A percentile compares a stretch with the other conserved stretches of the same genome.
phyloP scores from a whole-genome alignment of 176 grass and related monocot genomes.

The Paspalum vaginatum region DNA sequence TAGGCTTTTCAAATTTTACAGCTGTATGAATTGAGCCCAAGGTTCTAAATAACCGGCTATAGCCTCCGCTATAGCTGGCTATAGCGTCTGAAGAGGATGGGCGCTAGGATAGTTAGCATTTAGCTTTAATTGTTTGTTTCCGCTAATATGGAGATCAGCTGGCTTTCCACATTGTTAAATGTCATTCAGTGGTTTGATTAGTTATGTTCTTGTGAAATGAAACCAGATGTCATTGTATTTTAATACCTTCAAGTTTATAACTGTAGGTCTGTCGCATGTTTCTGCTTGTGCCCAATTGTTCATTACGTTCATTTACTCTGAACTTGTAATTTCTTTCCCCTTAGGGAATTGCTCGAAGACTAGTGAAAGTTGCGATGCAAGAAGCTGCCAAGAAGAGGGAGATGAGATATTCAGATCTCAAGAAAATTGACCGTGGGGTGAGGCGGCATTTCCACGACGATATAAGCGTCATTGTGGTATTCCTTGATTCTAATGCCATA shows the following conservation, averaged over 20 bases:
- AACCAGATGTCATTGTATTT: neutral
- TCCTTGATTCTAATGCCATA: constrained; percentile 61
- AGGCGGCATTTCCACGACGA: constrained; percentile 85
- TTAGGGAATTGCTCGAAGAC: constrained; percentile 70
- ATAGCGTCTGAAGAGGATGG: too few species aligned
- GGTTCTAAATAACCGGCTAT: too few species aligned
- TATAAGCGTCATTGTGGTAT: constrained; percentile 70
- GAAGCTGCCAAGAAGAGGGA: constrained; percentile 90
- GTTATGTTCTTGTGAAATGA: neutral
- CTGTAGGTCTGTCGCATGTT: neutral
- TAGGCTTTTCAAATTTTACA: neutral
- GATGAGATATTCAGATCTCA: constrained; percentile 91
- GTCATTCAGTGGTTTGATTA: neutral
- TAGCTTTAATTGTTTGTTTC: too few species aligned
- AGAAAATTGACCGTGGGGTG: constrained; percentile 82
- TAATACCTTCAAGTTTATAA: neutral
- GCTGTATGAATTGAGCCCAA: neutral
- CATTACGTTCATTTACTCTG: neutral
- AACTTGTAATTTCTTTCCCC: constrained; percentile 12
- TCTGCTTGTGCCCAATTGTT: neutral
- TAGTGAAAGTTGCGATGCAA: constrained; percentile 70
- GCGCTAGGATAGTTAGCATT: neutral
- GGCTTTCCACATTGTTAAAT: neutral
- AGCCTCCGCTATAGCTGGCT: too few species aligned
- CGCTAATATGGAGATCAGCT: too few species aligned